Base-by-base conservation (phyloP, 371 early-diverging fungal genomes). In the Mucor velutinosus region DNA sequence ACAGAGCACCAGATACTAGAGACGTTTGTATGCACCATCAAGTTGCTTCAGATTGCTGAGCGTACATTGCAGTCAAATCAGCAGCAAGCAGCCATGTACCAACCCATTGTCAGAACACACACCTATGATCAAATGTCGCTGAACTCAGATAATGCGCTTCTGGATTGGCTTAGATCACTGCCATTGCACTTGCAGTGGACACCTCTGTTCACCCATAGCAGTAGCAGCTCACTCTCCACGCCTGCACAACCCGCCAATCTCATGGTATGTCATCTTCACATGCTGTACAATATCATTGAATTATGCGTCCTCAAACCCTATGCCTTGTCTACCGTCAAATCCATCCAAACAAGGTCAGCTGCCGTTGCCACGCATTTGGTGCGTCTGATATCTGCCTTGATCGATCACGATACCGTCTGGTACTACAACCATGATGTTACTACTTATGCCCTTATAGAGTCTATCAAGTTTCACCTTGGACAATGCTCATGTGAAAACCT, bases 181-280 rank as follows among this genome's bases (percentile, higher is more conserved):
- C 78, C 75, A 12, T 53, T 60, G 10, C 70, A 72, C 37, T 35
- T 77, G 6, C 78, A 77, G 58, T 77, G 77, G 77, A 74, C 74
- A 2, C 70, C 73, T 2, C 33, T 61, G 1, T 30, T 58, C 10
- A 62, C 57, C 21, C 58, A n/a, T 4, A 45, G 58, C 15, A 61
- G 21, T 4, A 51, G 55, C 11, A 53, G 53, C 11, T n/a, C 69
- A 7, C 39, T 58, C 30, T n/a, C 59, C 7, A 41, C 67, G 14
- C 61, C 64, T 29, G 30, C 57, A 21, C 49, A 64, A 35, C 75
- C 75, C 6, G 23, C 66, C 8, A 70, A 66, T 41, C 17, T 62
- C 15, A 68, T 73, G 49, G 66, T 64, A 6, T 68, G 67, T 10
- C 70, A 68, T 14, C 25, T 77, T 0, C 78, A 77, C 51, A 30